Evolutionary conservation across 1,139 yeast species (phyloP), one percentile per base, ranked within the genome.

Genomic region (Candida tetrigidarum): DNA sequence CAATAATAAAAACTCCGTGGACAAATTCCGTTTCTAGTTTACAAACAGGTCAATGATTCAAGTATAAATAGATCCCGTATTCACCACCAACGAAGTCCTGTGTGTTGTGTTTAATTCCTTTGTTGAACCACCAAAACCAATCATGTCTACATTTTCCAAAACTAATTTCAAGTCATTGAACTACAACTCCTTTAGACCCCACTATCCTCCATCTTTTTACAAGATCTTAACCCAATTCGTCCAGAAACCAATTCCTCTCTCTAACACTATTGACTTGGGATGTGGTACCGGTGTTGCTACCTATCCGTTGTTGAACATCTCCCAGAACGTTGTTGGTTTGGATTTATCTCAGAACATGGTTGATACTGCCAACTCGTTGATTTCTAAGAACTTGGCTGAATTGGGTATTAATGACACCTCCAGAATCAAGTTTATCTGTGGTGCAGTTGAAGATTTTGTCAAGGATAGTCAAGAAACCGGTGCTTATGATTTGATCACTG

Each of bases 91-190:
- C n/a, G n/a, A n/a, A n/a, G n/a, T n/a, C n/a, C n/a, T n/a, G n/a
- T n/a, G n/a, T n/a, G n/a, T n/a, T n/a, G n/a, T n/a, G n/a, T n/a
- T n/a, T n/a, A n/a, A n/a, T n/a, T n/a, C n/a, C n/a, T n/a, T n/a
- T n/a, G n/a, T n/a, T n/a, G n/a, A 15, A 10, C 16, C 26, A 19
- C 11, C 15, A 9, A 8, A 29, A 29, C 11, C 20, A n/a, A 57
- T 16, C 22, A 87, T 87, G 95, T 65, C 92, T 2, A 77, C 87
- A 1, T 89, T 84, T 59, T 71, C 92, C 5, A 81, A 78, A 43
- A 57, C 70, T 1, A 70, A 74, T 15, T 89, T 83, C 66, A 76
- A 81, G 48, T 74, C 92, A 0, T 64, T 75, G 41, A 69, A 72
- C 45, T 90, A 90, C 63, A 70, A 78, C 42, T 66, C 74, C 10